Percentiles rank a stretch among this genome's conserved stretches.
Evolutionary conservation across 352 stramenopile genomes (phyloP).

Genomic region (Elongisporangium undulatum): DNA sequence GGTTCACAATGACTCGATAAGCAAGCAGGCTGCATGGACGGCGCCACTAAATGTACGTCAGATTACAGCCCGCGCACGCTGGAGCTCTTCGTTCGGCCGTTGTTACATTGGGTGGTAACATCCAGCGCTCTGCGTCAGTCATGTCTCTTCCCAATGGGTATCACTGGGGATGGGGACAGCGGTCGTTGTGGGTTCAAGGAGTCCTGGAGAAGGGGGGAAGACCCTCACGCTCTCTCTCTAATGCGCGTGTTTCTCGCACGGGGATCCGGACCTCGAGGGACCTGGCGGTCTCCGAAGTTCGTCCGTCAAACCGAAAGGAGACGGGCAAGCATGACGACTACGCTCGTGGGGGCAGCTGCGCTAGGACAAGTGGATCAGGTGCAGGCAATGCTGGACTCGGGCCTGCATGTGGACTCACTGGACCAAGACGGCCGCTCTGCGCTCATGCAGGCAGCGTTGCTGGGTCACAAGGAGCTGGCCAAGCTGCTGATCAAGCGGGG

Average conservation of each 20-base stretch:
- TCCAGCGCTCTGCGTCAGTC: background rate
- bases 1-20: background rate
- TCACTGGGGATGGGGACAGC: background rate
- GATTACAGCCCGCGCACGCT: background rate
- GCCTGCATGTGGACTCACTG: slow-evolving; percentile 7
- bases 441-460: slow-evolving; percentile 1
- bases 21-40: background rate
- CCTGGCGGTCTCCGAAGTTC: background rate
- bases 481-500: background rate
- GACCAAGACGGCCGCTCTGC: slow-evolving; percentile 10
- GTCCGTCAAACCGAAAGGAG: background rate
- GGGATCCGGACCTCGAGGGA: background rate
- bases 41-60: background rate
- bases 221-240: background rate
- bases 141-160: background rate
- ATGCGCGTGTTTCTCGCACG: background rate
- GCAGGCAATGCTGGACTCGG: background rate
- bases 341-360: background rate
- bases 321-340: background rate
- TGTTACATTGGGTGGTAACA: background rate
- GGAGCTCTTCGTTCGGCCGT: background rate
- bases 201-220: background rate
- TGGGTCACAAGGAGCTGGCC: background rate
- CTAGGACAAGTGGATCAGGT: slow-evolving; percentile 1
- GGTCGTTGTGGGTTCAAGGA: background rate